These are phyloP conservation scores for Colletotrichum sp. DNA, from an alignment of 2,329 filamentous ascomycete species.

Conservation along the genomic window DNA sequence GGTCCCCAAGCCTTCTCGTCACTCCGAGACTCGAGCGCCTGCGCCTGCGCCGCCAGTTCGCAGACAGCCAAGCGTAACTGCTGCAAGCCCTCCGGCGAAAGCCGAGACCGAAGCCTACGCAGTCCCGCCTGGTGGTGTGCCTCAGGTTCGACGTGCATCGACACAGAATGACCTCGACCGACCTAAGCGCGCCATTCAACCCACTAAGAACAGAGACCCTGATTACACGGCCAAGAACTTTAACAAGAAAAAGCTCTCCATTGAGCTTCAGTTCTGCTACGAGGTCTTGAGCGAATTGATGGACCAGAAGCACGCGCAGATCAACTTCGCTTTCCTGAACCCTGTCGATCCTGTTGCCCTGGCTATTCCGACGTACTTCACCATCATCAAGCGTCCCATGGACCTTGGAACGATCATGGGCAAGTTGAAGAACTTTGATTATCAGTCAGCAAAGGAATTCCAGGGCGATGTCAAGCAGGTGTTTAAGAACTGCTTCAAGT, in stretches of 20 bases:
- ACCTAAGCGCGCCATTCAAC: constrained; percentile 92
- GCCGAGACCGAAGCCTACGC: constrained; percentile 63
- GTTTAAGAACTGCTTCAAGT: constrained; percentile 88
- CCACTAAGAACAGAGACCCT: constrained; percentile 89
- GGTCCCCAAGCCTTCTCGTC: constrained; percentile 47
- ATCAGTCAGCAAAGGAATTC: constrained; percentile 83
- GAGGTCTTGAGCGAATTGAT: constrained; percentile 79
- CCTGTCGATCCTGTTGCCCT: constrained; percentile 94
- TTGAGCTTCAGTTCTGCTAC: constrained; percentile 90
- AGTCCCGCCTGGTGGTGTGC: constrained; percentile 76
- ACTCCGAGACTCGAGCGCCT: constrained; percentile 47
- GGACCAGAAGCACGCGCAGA: constrained; percentile 70
- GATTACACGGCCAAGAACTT: constrained; percentile 79
- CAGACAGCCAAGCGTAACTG: constrained; percentile 30
- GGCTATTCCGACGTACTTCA: constrained; percentile 92
- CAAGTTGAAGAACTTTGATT: constrained; percentile 80
- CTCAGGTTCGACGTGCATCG: constrained; percentile 85
- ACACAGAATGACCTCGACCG: constrained; percentile 76
- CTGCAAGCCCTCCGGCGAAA: constrained; percentile 39
- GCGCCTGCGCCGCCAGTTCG: constrained; percentile 32
- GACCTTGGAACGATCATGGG: constrained; percentile 82
- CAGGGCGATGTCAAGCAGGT: constrained; percentile 83
- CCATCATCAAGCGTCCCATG: constrained; percentile 96
- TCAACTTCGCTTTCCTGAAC: constrained; percentile 76
- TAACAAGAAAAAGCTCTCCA: constrained; percentile 90